Evolutionary conservation across 2,329 filamentous ascomycete genomes (phyloP).

Genomic region (Microsporum canis): DNA sequence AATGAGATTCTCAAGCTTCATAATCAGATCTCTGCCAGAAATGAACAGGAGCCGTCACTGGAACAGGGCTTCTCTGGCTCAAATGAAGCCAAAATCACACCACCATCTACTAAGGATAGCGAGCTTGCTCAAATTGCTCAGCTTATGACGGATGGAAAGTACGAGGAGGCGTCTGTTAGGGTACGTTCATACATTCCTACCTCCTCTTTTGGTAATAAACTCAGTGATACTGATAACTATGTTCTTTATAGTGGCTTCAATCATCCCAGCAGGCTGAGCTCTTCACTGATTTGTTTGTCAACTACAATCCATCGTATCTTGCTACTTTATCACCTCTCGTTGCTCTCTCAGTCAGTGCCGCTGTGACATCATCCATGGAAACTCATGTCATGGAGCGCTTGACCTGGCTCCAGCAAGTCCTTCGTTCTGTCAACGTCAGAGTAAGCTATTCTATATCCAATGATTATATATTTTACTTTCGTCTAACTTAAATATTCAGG

Average conservation of each 20-base stretch:
- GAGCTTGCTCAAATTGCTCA: conserved; percentile 34
- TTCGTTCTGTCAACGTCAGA: conserved; percentile 43
- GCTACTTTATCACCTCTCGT: conserved; percentile 46
- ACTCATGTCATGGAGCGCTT: conserved; percentile 45
- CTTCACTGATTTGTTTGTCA: conserved; percentile 52
- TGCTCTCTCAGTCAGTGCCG: conserved; percentile 49
- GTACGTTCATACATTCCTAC: conserved; percentile 20
- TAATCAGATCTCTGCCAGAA: conserved; percentile 20
- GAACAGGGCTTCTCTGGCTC: conserved; percentile 9
- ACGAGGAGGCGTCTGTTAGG: conserved; percentile 37
- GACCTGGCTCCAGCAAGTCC: conserved; percentile 47
- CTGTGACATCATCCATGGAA: conserved; percentile 47
- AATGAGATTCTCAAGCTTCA: conserved; percentile 30
- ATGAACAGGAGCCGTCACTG: conserved; percentile 13
- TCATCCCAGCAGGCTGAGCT: conserved; percentile 47
- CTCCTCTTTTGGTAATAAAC: background rate
- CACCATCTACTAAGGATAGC: conserved; percentile 24
- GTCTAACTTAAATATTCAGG: conserved; percentile 23
- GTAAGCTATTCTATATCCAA: conserved; percentile 26
- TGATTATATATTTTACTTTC: conserved; percentile 10
- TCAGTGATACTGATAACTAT: conserved; percentile 2
- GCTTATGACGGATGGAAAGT: conserved; percentile 30
- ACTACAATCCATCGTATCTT: conserved; percentile 47
- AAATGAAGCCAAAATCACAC: conserved; percentile 4
- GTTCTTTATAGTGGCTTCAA: conserved; percentile 45